Evolutionary conservation across 2,329 filamentous ascomycete genomes (phyloP).

Genomic region (Cytospora schulzeri): DNA sequence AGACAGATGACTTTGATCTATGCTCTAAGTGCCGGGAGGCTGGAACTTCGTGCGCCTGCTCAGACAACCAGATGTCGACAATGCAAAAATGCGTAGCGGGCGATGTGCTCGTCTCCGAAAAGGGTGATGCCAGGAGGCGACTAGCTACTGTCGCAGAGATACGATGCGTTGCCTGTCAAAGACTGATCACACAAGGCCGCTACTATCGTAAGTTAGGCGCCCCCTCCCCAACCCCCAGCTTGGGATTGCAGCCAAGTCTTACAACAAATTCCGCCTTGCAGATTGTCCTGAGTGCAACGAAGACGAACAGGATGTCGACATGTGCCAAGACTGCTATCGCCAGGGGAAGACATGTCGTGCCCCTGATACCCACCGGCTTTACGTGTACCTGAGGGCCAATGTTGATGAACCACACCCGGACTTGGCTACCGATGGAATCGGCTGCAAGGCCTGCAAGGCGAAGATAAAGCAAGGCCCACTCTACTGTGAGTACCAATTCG

Average conservation of each 20-base stretch:
- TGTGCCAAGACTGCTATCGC: constrained; percentile 25
- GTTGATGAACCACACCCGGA: constrained; percentile 18
- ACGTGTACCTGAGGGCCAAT: constrained; percentile 24
- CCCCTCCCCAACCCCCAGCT: too few relatives aligned
- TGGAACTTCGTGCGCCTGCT: constrained; percentile 19
- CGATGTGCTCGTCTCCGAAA: constrained; percentile 20
- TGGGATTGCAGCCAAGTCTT: not conserved
- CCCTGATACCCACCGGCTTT: constrained; percentile 20
- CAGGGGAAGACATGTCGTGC: constrained; percentile 20
- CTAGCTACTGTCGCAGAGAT: constrained; percentile 21
- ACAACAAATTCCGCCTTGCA: not conserved
- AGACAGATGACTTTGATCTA: constrained; percentile 26
- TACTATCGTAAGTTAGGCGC: constrained; percentile 25
- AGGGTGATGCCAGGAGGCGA: constrained; percentile 21
- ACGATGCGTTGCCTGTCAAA: constrained; percentile 19
- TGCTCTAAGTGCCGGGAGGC: constrained; percentile 20
- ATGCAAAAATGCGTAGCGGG: constrained; percentile 25
- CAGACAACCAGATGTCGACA: constrained; percentile 20
- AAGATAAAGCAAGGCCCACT: constrained; percentile 23
- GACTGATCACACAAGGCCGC: constrained; percentile 19
- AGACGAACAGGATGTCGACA: constrained; percentile 7
- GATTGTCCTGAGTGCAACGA: constrained; percentile 25
- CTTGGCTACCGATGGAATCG: constrained; percentile 13
- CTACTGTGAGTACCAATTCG: constrained; percentile 10
- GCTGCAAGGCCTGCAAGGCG: constrained; percentile 12